Evolutionary conservation across 352 stramenopile species (phyloP), one percentile per base, ranked within the genome.

Genomic region (Pythium diclinum): DNA sequence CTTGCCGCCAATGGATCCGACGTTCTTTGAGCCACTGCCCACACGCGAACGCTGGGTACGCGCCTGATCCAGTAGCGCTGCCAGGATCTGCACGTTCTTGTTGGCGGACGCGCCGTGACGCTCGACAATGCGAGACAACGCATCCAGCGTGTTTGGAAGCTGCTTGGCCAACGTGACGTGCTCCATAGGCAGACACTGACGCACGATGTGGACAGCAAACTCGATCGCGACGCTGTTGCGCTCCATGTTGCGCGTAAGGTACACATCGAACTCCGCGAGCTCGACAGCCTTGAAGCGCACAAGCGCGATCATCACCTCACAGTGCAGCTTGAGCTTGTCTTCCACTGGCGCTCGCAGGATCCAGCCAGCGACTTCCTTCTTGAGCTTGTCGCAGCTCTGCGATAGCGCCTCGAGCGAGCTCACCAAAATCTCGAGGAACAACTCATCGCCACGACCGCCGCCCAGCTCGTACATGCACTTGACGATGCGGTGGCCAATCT

Each of bases 391-490:
- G 52, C 89, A 98, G 62, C 84, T 95, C 49, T 91, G 78, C 25
- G 95, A 91, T 11, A 99, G 77, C 56, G 92, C 95, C 60, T 98
- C 94, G 42, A 99, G 81, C 10, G 98, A 89, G 42, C 84, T 93
- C 61, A 98, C 95, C 25, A 99, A 77, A 54, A 97, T 95, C 77
- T 99, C 97, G 19, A 99, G 72, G 19, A 97, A 89, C 17, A 98
- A 75, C 69, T 99, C 94, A 36, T 97, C 90, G 19, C 97, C 85
- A 52, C 83, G 85, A 9, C 85, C 83, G 28, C 83, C 81, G 16
- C 85, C 85, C 19, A 95, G 69, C 65, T 99, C 95, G 63, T 99
- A 99, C 67, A 99, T 91, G 55, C 95, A 95, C 78, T 99, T 99
- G 65, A 99, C 98, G 58, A 99, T 97, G 23, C 84, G 87, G 68